Percentiles rank a stretch among this genome's conserved stretches.
Conservation (phyloP, 148 eudicot genomes). For the Rhododendron ovatum region DNA sequence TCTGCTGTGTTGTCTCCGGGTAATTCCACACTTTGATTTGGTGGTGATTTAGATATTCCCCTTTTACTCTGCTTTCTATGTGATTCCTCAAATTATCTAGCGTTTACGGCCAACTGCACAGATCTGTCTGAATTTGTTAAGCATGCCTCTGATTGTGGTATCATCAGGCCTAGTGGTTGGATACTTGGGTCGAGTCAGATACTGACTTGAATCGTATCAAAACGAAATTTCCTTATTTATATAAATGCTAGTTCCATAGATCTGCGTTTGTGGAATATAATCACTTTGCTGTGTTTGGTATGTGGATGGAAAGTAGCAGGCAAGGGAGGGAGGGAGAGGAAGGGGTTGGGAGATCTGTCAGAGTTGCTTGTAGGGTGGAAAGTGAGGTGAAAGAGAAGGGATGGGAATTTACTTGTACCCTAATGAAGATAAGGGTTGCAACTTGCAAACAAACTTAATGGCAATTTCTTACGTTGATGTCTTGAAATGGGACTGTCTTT, state of each 20-base stretch:
- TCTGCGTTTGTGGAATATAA: too few relatives aligned
- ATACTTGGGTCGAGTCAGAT: neutral
- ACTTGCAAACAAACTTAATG: neutral
- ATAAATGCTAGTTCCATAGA: neutral
- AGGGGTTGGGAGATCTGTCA: neutral
- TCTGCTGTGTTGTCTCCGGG: conserved; percentile 80
- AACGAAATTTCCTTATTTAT: neutral
- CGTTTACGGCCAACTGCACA: neutral
- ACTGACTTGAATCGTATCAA: neutral
- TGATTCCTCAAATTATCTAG: neutral
- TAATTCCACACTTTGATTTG: conserved; percentile 24
- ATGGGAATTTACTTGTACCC: neutral
- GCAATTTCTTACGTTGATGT: too few relatives aligned
- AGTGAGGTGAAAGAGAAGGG: neutral
- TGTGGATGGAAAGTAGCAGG: neutral
- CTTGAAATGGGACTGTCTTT: neutral
- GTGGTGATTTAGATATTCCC: neutral
- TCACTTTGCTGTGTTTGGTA: neutral
- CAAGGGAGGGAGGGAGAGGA: neutral
- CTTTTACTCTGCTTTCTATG: neutral
- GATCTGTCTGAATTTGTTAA: neutral
- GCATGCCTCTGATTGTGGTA: neutral
- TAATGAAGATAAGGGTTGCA: neutral
- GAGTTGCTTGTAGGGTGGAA: neutral
- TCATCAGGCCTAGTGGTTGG: neutral